phyloP scores from a whole-genome alignment of 2,329 filamentous ascomycete genomes.

The Fusarium lateritium region DNA sequence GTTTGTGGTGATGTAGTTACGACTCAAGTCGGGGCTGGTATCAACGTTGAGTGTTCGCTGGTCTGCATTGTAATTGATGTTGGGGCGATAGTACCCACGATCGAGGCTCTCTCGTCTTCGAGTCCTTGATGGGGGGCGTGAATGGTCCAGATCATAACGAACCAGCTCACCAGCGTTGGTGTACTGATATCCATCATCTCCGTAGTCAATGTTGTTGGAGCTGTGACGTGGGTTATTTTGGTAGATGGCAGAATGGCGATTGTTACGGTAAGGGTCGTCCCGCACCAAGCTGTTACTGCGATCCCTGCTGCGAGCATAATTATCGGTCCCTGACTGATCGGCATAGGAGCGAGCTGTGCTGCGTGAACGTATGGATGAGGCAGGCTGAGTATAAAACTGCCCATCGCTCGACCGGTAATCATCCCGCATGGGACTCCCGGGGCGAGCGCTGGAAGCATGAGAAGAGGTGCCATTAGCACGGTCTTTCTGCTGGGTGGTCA shows the following conservation, averaged over 20 bases:
- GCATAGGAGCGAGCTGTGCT: constrained; percentile 65
- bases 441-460: constrained; percentile 55
- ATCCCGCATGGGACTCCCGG: constrained; percentile 66
- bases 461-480: constrained; percentile 58
- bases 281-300: constrained; percentile 62
- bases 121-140: constrained; percentile 58
- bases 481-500: constrained; percentile 65
- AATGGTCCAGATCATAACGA: constrained; percentile 72
- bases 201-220: constrained; percentile 65
- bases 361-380: constrained; percentile 68
- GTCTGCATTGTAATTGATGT: constrained; percentile 66
- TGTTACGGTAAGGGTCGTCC: constrained; percentile 63
- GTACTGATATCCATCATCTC: constrained; percentile 74
- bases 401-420: constrained; percentile 67
- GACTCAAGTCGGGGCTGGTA: constrained; percentile 60
- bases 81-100: constrained; percentile 68
- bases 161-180: constrained; percentile 74
- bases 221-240: constrained; percentile 61
- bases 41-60: constrained; percentile 63
- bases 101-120: constrained; percentile 70
- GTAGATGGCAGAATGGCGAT: constrained; percentile 64
- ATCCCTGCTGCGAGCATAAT: constrained; percentile 65
- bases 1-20: constrained; percentile 57
- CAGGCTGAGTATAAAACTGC: constrained; percentile 70
- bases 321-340: constrained; percentile 66